These are phyloP conservation scores for Pinus albicaulis DNA, from an alignment of 75 land plant genomes.

Conservation along the genomic window DNA sequence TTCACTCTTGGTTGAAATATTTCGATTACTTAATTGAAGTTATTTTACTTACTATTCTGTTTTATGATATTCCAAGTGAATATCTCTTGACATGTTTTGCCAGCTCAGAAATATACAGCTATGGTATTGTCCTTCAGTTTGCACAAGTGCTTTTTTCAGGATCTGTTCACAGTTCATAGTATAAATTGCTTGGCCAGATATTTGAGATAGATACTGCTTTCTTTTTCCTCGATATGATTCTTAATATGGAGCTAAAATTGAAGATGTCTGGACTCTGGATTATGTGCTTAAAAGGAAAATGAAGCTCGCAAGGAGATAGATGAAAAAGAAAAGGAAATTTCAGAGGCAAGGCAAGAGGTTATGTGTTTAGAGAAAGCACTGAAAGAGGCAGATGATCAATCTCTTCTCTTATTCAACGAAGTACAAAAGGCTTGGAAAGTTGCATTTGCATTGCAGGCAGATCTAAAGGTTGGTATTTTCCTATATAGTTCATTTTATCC, in stretches of 20 bases:
- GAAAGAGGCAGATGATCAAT: constrained; percentile 88
- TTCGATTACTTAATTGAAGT: not conserved
- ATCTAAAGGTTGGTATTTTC: constrained; percentile 55
- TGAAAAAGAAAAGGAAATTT: constrained; percentile 83
- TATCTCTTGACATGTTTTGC: not conserved
- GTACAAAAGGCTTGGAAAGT: constrained; percentile 99
- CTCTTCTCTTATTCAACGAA: constrained; percentile 80
- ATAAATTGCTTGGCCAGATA: not conserved
- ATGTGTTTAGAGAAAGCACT: constrained; percentile 53
- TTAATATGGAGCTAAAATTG: not conserved
- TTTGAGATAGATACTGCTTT: not conserved
- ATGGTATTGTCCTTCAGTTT: not conserved
- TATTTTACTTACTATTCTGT: not conserved
- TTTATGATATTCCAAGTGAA: not conserved
- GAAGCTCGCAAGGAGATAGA: constrained; percentile 82
- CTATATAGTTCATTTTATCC: not conserved
- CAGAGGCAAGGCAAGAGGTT: constrained; percentile 59
- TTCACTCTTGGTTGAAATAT: not conserved
- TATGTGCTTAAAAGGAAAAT: constrained; percentile 60
- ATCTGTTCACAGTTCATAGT: not conserved
- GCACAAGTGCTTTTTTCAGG: no score
- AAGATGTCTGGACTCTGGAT: not conserved
- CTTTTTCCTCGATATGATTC: not conserved
- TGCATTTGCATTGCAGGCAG: constrained; percentile 79
- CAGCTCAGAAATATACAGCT: not conserved